Base-by-base conservation (phyloP, 2,329 filamentous ascomycete genomes). In the Colletotrichum noveboracense region DNA sequence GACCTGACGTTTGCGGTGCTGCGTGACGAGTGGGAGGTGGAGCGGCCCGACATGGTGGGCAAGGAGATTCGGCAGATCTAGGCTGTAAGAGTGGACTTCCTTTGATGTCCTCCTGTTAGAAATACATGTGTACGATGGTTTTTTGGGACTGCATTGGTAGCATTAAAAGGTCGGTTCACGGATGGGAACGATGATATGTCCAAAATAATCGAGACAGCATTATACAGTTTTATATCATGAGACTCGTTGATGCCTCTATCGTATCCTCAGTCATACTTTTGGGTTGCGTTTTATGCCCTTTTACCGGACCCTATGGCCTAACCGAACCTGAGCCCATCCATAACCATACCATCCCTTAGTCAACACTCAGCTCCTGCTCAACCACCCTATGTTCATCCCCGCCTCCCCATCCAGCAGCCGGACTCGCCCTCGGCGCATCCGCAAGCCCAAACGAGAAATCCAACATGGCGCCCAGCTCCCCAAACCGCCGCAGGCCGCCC, bases 11-110 rank as follows among this genome's bases (percentile, higher is more conserved):
- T 97, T 85, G 96, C 97, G 0, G 92, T 96, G 7, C 87, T 99
- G 76, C 89, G 97, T 75, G 97, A 99, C 80, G 97, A 99, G 84
- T 96, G 96, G 93, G 97, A 99, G 84, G 91, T 95, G 7, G 95
- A 98, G 82, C 88, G 96, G 78, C 97, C 97, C 1, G 96, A 98
- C 80, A 94, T 97, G 90, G 93, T 91, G 75, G 97, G 96, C 66
- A 96, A 96, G 85, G 95, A 98, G 78, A 93, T 96, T 65, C 92
- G 93, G 82, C 95, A 97, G 85, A 95, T 98, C 82, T 97, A 90
- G 78, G 13, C 62, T n/a, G 10, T 24, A 21, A 67, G 61, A 86
- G 6, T 38, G 38, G 28, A 36, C n/a, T 13, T 34, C 66, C 64
- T 70, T 62, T 12, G 30, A 38, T 24, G 62, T 43, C 32, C 21